Evolutionary conservation across 164 flowering plant genomes (phyloP).

Genomic region (Vitis labrusca): DNA sequence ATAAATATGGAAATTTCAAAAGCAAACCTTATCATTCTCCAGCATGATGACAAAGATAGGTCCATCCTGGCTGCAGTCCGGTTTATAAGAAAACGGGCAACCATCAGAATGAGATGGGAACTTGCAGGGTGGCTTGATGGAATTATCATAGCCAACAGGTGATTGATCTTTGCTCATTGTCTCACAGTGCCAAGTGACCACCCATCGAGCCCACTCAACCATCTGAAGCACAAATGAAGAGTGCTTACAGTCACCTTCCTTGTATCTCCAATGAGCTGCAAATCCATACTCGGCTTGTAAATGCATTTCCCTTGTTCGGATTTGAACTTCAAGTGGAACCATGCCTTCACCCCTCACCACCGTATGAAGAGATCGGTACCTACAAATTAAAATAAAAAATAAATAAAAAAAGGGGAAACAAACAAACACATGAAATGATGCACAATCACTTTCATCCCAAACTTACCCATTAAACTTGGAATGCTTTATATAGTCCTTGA

Average conservation of each 20-base stretch:
- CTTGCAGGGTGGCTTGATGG: constrained; percentile 69
- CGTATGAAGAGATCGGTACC: constrained; percentile 92
- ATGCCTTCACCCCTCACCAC: constrained; percentile 80
- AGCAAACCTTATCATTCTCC: constrained; percentile 86
- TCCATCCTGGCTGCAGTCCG: constrained; percentile 57
- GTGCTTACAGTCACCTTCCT: constrained; percentile 77
- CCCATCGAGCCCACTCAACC: constrained; percentile 99
- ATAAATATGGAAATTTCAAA: background rate
- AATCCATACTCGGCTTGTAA: constrained; percentile 92
- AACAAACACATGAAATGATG: background rate
- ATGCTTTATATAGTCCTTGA: constrained; percentile 76
- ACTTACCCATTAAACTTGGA: constrained; percentile 92
- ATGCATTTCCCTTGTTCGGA: constrained; percentile 93
- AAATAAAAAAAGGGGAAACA: background rate
- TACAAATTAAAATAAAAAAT: constrained; percentile 22
- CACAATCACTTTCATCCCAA: background rate
- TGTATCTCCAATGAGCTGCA: constrained; percentile 99
- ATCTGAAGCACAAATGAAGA: constrained; percentile 85
- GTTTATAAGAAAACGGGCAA: constrained; percentile 69
- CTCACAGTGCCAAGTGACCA: constrained; percentile 85
- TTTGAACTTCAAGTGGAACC: constrained; percentile 90
- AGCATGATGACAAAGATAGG: constrained; percentile 81
- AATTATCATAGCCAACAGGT: constrained; percentile 39
- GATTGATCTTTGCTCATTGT: constrained; percentile 57
- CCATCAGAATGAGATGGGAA: constrained; percentile 79